Base-by-base conservation (phyloP, 805 yeast species). In the Torulaspora maleeae region DNA sequence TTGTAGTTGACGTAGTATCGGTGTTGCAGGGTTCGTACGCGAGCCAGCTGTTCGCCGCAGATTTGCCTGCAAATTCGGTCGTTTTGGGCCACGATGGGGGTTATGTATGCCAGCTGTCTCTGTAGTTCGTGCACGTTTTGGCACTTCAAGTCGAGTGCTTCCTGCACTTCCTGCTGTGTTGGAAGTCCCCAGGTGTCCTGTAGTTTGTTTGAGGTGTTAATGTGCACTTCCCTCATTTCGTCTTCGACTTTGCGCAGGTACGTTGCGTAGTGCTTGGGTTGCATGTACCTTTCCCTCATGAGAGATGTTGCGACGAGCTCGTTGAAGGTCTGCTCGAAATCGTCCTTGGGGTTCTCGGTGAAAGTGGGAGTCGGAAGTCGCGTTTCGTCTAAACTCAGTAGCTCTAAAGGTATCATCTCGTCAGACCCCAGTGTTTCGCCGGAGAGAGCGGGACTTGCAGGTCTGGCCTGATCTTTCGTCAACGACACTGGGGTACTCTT, bases 241-340 rank as follows among this genome's bases (percentile, higher is more conserved):
- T 41, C 37, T 20, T 44, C 48, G 27, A 42, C 51, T 11, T 36
- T 19, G 7, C 27, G 36, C 22, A 49, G 32, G 15, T 43, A 38
- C 7, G 38, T 20, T 5, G 8, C 28, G 13, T 34, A 29, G 9
- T 41, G 45, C 13, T 15, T 15, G 9, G 48, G 38, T 32, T 46
- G 49, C 12, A 25, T 13, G 30, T 45, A 48, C 11, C 43, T 41
- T 24, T 35, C 47, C 9, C 41, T 27, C 16, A 47, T 46, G 27
- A 43, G 41, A 7, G 48, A 45, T 2, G 44, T 27, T 7, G 53
- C 50, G 4, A 61, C 41, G 9, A 61, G 30, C 13, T 54, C 54
- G 34, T 61, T 61, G 33, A 51, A 57, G 16, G 53, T 53, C n/a
- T 42, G 38, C 13, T 60, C 64, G 24, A 46, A 44, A 2, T 44